Evolutionary conservation across 164 flowering plant genomes (phyloP).

Genomic region (Nymphaea thermarum): DNA sequence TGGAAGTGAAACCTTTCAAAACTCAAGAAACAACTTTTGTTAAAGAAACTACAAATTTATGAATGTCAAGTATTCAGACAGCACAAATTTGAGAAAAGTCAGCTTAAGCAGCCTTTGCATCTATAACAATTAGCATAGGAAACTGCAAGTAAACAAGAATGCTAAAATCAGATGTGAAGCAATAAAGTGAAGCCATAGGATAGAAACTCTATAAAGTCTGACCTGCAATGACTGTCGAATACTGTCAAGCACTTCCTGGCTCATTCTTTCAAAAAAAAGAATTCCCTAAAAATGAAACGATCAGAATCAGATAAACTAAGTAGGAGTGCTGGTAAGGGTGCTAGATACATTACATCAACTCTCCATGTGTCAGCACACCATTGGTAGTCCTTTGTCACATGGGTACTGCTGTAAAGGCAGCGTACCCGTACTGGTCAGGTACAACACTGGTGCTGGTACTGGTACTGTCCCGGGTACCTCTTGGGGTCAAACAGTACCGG

Average conservation of each 20-base stretch:
- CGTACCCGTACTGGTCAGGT: too few species aligned
- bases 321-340: too few species aligned
- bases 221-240: slow-evolving; percentile 64
- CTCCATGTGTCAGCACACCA: too few species aligned
- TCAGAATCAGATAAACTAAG: background rate
- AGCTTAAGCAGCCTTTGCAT: background rate
- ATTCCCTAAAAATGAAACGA: slow-evolving; percentile 44
- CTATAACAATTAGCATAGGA: background rate
- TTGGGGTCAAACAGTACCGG: too few species aligned
- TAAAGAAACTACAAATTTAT: background rate
- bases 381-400: too few species aligned
- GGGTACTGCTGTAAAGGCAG: too few species aligned
- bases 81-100: background rate
- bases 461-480: too few species aligned
- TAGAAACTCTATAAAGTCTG: background rate
- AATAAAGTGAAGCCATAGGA: background rate
- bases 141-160: background rate
- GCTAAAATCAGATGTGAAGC: background rate
- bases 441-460: too few species aligned
- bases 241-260: slow-evolving; percentile 60
- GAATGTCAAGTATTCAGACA: too few species aligned
- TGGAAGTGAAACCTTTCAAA: background rate
- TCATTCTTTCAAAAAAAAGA: slow-evolving; percentile 91
- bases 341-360: too few species aligned
- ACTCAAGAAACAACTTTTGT: background rate